phyloP scores from a whole-genome alignment of 1,284 basidiomycete genomes.

The Papiliotrema nemorosa region DNA sequence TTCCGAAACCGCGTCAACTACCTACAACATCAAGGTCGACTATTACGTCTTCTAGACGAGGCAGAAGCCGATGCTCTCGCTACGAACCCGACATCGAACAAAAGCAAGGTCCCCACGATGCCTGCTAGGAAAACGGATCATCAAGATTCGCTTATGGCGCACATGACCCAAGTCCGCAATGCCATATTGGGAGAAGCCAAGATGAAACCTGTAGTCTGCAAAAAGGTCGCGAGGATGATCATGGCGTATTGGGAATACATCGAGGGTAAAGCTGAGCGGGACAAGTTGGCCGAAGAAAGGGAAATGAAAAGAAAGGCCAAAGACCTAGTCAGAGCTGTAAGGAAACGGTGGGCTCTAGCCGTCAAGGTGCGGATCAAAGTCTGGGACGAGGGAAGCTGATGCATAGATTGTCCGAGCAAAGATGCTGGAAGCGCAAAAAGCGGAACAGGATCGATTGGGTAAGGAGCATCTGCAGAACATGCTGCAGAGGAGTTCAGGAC shows the following conservation, averaged over 20 bases:
- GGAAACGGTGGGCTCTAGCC: slow-evolving; percentile 76
- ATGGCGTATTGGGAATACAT: slow-evolving; percentile 74
- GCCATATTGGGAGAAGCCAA: slow-evolving; percentile 47
- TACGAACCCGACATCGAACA: slow-evolving; percentile 2
- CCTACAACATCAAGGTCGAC: slow-evolving; percentile 46
- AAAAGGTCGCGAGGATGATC: slow-evolving; percentile 65
- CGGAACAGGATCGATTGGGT: slow-evolving; percentile 64
- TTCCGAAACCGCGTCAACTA: slow-evolving; percentile 55
- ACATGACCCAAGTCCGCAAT: slow-evolving; percentile 48
- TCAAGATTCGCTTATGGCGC: slow-evolving; percentile 47
- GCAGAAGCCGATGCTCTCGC: slow-evolving; percentile 26
- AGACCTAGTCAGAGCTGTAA: slow-evolving; percentile 61
- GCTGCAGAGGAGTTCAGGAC: slow-evolving; percentile 80
- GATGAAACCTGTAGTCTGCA: slow-evolving; percentile 43
- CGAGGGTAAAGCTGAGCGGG: slow-evolving; percentile 60
- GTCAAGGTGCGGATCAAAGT: slow-evolving; percentile 62
- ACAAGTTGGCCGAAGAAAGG: slow-evolving; percentile 63
- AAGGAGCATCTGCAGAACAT: slow-evolving; percentile 87
- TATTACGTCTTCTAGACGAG: slow-evolving; percentile 48
- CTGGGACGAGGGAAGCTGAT: background rate
- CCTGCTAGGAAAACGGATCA: slow-evolving; percentile 40
- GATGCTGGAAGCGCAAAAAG: slow-evolving; percentile 57
- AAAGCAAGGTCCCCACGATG: slow-evolving; percentile 10
- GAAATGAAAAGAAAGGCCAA: slow-evolving; percentile 66
- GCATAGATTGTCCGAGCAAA: slow-evolving; percentile 65